Conservation (phyloP, 1,284 basidiomycete species). For the Cutaneotrichosporon sp. region DNA sequence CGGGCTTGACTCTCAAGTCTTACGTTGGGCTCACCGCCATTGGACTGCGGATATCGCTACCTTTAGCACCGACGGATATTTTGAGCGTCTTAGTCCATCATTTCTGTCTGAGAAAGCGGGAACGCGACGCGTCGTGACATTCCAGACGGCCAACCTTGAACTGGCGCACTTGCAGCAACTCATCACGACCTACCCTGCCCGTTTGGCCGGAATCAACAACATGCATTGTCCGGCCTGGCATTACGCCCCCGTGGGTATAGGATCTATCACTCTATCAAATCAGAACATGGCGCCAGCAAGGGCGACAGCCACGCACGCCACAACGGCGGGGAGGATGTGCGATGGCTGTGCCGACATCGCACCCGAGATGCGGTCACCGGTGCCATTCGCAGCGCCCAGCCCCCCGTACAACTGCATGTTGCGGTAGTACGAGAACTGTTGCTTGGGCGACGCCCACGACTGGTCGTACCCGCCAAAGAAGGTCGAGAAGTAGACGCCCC, state of each 20-base stretch:
- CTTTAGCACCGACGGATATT: not conserved
- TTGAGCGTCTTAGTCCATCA: not conserved
- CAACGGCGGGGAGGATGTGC: not conserved
- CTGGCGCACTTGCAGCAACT: too few species aligned
- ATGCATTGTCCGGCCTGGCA: not conserved
- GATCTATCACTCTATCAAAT: not conserved
- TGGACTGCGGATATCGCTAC: too few species aligned
- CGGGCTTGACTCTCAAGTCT: too few species aligned
- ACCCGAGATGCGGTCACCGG: conserved; percentile 1
- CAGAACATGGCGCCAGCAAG: conserved; percentile 9
- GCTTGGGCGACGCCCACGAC: conserved; percentile 47
- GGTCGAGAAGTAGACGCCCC: conserved; percentile 52
- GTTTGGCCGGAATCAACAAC: not conserved
- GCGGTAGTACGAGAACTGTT: conserved; percentile 48
- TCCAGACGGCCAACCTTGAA: too few species aligned
- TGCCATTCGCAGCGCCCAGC: conserved; percentile 32
- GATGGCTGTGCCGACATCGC: not conserved
- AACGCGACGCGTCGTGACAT: too few species aligned
- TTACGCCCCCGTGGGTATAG: not conserved
- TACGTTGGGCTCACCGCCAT: too few species aligned
- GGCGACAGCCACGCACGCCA: conserved; percentile 2
- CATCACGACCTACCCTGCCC: not conserved
- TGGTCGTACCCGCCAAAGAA: conserved; percentile 53
- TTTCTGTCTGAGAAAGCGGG: too few species aligned
- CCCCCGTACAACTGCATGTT: conserved; percentile 47